Base-by-base conservation (phyloP, 164 flowering plant genomes). In the Dillenia turbinata region DNA sequence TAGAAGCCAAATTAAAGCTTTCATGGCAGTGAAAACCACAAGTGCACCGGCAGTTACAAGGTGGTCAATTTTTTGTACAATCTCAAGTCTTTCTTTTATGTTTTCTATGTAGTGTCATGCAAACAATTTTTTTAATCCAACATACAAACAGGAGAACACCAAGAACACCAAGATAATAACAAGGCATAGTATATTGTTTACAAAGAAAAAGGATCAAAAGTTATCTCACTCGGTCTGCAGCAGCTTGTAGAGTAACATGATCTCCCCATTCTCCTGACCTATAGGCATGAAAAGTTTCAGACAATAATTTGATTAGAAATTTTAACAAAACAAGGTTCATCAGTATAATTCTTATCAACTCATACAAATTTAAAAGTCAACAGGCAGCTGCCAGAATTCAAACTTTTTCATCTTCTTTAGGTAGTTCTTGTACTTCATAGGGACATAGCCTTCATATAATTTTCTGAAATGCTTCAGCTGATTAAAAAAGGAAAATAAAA, bases 181-280 rank as follows among this genome's bases (percentile, higher is more conserved):
- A 19, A 19, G 22, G 22, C 22, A 19, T 19, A 19, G 1, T 1
- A 19, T 19, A 19, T 19, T 19, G 22, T 19, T 19, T 19, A 1
- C 22, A 19, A 19, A 19, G 22, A 19, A 19, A 19, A 19, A 19
- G 22, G 1, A 19, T 19, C n/a, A 11, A 49, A 17, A 66, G 54
- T 19, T 56, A 45, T 62, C 90, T 76, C 75, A 92, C 98, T 70
- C 78, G 72, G 60, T 92, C 98, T 19, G 98, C 98, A 74, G 98
- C 98, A 62, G 96, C 98, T 75, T 92, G 98, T 48, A 92, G 79
- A 60, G 96, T 92, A 52, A 92, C 74, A 77, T 92, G 98, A 76
- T 92, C 98, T 74, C 98, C 98, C 98, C 98, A 92, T 66, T 89
- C 98, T 13, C 98, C 98, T 59, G 82, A 73, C 79, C 98, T 92